Percentiles rank a stretch among this genome's conserved stretches.
These are phyloP conservation scores for Mucuna pruriens DNA, from an alignment of 306 rosid genomes.

Conservation along the genomic window DNA sequence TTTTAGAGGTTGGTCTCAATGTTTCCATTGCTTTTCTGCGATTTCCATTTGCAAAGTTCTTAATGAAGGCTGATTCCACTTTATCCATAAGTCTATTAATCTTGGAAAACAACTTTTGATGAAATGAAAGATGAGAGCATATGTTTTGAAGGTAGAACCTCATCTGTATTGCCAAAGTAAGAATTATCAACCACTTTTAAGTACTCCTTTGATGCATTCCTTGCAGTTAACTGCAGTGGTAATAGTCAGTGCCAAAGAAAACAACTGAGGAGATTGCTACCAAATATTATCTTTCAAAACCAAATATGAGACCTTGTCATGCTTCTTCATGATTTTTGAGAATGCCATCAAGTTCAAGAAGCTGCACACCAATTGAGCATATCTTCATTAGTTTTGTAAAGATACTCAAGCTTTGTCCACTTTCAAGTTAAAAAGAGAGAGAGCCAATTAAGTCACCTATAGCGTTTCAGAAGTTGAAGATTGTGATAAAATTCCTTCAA, in stretches of 20 bases:
- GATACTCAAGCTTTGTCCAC: too few species aligned
- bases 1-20: slow-evolving; percentile 47
- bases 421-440: not conserved
- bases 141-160: slow-evolving; percentile 40
- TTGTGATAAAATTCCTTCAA: not conserved
- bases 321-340: slow-evolving; percentile 74
- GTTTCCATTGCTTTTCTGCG: not conserved
- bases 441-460: not conserved
- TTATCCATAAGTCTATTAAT: slow-evolving; percentile 59
- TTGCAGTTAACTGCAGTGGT: slow-evolving; percentile 28
- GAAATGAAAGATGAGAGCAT: not conserved
- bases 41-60: not conserved
- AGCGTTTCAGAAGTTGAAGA: not conserved
- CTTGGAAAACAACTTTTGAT: slow-evolving; percentile 26
- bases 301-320: slow-evolving; percentile 55
- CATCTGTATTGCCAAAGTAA: slow-evolving; percentile 53
- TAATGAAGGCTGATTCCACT: slow-evolving; percentile 53
- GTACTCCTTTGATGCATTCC: slow-evolving; percentile 59
- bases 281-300: not conserved
- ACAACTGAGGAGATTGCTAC: slow-evolving; percentile 1
- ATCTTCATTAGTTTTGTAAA: not conserved
- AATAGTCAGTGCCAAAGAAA: not conserved
- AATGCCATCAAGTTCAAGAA: slow-evolving; percentile 62
- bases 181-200: slow-evolving; percentile 63
- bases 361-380: too few species aligned